Percentiles rank a stretch among this genome's conserved stretches.
phyloP scores from a whole-genome alignment of 169 alveolate species.

The Eimeria falciformis region DNA sequence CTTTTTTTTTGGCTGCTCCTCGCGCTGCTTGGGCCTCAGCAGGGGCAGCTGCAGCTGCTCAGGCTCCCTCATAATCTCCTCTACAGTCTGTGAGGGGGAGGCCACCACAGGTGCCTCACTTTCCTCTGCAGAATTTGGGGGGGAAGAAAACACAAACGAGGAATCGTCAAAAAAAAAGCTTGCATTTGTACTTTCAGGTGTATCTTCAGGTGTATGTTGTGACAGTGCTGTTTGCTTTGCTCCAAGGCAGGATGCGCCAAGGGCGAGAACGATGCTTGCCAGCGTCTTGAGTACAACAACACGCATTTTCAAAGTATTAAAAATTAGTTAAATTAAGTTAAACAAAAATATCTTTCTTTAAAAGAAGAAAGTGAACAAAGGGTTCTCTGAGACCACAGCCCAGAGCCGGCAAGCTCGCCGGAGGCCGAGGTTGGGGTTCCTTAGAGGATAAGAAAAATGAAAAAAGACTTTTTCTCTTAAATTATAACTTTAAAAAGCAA shows the following conservation, averaged over 20 bases:
- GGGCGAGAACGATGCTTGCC: neutral
- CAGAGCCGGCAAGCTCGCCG: neutral
- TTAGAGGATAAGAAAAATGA: neutral
- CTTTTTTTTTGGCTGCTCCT: neutral
- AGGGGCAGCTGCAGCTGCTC: neutral
- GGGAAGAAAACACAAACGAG: neutral
- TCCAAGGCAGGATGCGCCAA: neutral
- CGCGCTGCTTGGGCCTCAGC: neutral
- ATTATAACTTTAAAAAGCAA: neutral
- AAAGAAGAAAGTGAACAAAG: neutral
- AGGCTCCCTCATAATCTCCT: neutral
- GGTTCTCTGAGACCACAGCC: neutral
- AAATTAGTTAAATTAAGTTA: neutral
- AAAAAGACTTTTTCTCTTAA: neutral
- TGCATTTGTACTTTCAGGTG: neutral
- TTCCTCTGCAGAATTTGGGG: no score
- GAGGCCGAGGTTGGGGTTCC: neutral
- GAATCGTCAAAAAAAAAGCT: neutral
- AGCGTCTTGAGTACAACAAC: neutral
- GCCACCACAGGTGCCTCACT: no score
- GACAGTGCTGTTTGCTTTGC: neutral
- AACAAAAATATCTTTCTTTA: neutral
- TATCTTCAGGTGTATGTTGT: slow-evolving; percentile 3
- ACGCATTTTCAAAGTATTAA: neutral
- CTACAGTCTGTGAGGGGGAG: no score